phyloP scores from a whole-genome alignment of 2,329 filamentous ascomycete species.

The Pseudogymnoascus sp. region DNA sequence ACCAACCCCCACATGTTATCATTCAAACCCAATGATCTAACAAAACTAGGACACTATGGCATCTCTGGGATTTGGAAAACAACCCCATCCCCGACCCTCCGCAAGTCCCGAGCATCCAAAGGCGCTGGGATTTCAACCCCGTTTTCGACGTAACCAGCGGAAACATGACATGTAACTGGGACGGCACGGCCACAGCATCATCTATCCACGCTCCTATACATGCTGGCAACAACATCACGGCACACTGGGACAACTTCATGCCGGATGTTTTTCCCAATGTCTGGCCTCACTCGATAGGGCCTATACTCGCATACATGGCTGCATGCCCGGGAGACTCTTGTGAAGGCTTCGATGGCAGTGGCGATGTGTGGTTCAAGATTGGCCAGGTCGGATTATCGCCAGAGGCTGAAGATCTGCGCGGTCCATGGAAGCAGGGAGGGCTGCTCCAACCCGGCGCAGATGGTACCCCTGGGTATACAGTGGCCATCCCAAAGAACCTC shows the following conservation, averaged over 20 bases:
- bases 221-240: neutral
- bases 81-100: neutral
- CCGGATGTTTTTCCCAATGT: neutral
- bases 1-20: neutral
- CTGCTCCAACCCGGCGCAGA: neutral
- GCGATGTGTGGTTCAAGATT: conserved; percentile 15
- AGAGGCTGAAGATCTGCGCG: conserved; percentile 7
- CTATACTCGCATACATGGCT: conserved; percentile 13
- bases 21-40: neutral
- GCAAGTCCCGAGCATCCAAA: neutral
- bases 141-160: neutral
- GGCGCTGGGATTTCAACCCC: conserved; percentile 5
- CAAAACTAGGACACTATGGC: neutral
- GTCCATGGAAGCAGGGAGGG: conserved; percentile 10
- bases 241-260: neutral
- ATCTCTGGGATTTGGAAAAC: conserved; percentile 1
- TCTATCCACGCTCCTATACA: neutral
- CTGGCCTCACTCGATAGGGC: conserved; percentile 10
- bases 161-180: conserved; percentile 5
- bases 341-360: conserved; percentile 10
- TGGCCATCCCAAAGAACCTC: conserved; percentile 10
- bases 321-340: conserved; percentile 13
- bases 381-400: conserved; percentile 10
- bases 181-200: neutral
- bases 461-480: neutral